Base-by-base conservation (phyloP, 192 early-diverging fungal species). In the Spizellomyces sp. region DNA sequence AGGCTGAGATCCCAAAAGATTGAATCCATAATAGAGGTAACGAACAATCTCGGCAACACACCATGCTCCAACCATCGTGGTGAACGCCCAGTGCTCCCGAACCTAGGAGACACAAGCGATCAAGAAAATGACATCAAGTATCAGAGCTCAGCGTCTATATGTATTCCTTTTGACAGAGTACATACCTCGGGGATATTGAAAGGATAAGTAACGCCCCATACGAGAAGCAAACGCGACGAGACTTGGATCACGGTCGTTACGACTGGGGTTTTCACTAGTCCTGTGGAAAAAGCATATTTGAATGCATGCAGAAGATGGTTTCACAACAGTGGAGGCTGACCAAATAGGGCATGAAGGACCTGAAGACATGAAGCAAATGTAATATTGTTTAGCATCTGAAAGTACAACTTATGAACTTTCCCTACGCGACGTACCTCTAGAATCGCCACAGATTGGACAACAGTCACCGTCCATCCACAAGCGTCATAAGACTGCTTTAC, bases 61-160 rank as follows among this genome's bases (percentile, higher is more conserved):
- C 96, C 96, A 99, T 15, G 96, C 93, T 64, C 92, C 74, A 17
- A 90, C 83, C 95, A 97, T 97, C 45, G 89, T 86, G 36, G 89
- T 84, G 62, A 91, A 91, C 10, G 86, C 83, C 76, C 83, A 87
- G 57, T 88, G 86, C 4, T 83, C 73, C 44, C 83, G 86, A 59
- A 93, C 85, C 80, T 90, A 57, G 10, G 42, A n/a, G 46, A 54
- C 12, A 54, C 9, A 52, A 52, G 48, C 48, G 48, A n/a, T 9
- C 48, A 52, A 52, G 48, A 9, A 52, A 4, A 55, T 15, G 15
- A n/a, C 15, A 36, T 36, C 27, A 36, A 36, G 27, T 36, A 36
- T 36, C 27, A 36, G 27, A 36, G 27, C 27, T 36, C 27, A 0
- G 27, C 27, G 3, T 43, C 15, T 19, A 9, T 62, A 54, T 17